A percentile compares a stretch with the other conserved stretches of the same genome.
Conservation (phyloP, 2,329 filamentous ascomycete genomes). For the Proliferodiscus dingleyae region DNA sequence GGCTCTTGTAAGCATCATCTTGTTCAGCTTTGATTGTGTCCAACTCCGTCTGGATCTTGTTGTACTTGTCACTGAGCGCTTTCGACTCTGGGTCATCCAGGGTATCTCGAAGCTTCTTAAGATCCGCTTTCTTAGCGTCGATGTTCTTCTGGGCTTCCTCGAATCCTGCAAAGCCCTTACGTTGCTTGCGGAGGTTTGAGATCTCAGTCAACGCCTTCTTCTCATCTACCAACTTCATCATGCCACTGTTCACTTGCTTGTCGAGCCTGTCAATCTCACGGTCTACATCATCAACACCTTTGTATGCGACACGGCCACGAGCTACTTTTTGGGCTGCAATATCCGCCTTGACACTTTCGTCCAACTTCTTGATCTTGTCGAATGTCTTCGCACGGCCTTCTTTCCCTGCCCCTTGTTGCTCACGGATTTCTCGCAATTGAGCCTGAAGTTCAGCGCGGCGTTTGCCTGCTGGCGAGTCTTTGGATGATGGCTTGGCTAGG, state of each 20-base stretch:
- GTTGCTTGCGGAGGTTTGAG: conserved; percentile 75
- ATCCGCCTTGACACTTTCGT: conserved; percentile 81
- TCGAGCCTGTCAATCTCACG: conserved; percentile 75
- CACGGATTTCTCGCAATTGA: conserved; percentile 77
- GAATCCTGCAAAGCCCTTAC: conserved; percentile 85
- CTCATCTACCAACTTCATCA: conserved; percentile 95
- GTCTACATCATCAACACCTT: conserved; percentile 83
- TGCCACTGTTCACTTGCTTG: conserved; percentile 79
- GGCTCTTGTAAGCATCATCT: conserved; percentile 82
- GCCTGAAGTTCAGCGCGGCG: conserved; percentile 79
- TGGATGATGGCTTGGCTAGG: conserved; percentile 72
- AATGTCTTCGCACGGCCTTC: conserved; percentile 69
- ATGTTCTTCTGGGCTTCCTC: conserved; percentile 85
- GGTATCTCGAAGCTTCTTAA: conserved; percentile 81
- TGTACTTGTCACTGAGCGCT: conserved; percentile 82
- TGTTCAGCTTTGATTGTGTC: conserved; percentile 89
- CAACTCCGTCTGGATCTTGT: conserved; percentile 78
- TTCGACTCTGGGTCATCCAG: conserved; percentile 90
- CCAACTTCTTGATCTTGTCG: conserved; percentile 88
- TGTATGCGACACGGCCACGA: conserved; percentile 76
- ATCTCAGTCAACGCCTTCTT: conserved; percentile 87
- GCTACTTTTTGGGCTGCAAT: conserved; percentile 83
- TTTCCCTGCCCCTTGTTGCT: conserved; percentile 86
- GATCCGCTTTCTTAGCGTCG: conserved; percentile 78
- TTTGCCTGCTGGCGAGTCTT: conserved; percentile 75